Evolutionary conservation across 805 yeast genomes (phyloP), one percentile per base, ranked within the genome.

Genomic region (Saturnispora saitoi): DNA sequence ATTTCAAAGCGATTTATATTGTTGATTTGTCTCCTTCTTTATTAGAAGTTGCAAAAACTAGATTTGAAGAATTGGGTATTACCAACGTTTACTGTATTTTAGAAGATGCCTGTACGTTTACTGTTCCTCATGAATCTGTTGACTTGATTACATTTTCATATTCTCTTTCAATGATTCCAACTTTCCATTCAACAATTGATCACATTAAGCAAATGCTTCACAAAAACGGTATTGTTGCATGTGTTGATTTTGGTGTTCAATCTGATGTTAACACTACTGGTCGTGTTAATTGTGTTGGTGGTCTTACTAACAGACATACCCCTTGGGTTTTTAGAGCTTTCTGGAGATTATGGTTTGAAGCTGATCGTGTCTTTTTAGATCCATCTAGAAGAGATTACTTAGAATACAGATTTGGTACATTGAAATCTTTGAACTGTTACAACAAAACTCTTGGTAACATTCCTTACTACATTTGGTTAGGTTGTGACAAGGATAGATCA

Each of bases 331-430:
- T 76, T 45, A 73, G 95, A 61, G 83, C 86, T 29, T 86, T 86
- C 62, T 86, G 95, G 95, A 75, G 89, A 60, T 69, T 82, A 40
- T 86, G 95, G 95, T 86, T 86, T 64, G 95, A 86, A 65, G 82
- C 83, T 47, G 95, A 86, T 64, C 75, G 81, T 49, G 95, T 86
- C 3, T 82, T 78, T 58, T 72, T 86, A 55, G 95, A 86, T 60
- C 80, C 89, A 30, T 76, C 88, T 7, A 78, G 95, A 68, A 78
- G 95, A 67, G 88, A 83, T 59, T 86, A 85, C 66, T 72, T 86
- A 58, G 95, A 86, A 64, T 84, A 86, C 66, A 76, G 77, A 58
- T 86, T 86, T 58, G 95, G 95, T 30, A 86, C 95, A 19, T 67
- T 86, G 59, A 86, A 86, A 66, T 77, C 88, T 3, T 64, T 83